Evolutionary conservation across 2,329 filamentous ascomycete species (phyloP).

Genomic region (Diaporthe batatas): DNA sequence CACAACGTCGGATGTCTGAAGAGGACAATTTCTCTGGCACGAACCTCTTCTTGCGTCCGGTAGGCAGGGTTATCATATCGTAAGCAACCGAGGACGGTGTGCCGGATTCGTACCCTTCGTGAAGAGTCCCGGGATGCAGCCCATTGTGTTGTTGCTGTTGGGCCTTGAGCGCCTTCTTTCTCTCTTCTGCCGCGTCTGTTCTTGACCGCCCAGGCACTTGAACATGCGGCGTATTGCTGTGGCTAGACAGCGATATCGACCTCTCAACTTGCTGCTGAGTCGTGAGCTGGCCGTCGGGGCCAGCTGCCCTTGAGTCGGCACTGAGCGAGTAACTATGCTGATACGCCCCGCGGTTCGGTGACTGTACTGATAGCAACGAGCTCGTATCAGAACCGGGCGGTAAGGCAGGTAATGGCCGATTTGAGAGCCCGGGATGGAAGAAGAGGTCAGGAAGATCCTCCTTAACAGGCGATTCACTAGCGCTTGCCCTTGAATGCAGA

Average conservation of each 20-base stretch:
- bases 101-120: conserved; percentile 70
- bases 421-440: conserved; percentile 86
- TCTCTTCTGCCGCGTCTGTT: conserved; percentile 87
- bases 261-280: conserved; percentile 69
- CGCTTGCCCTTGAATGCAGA: conserved; percentile 67
- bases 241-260: conserved; percentile 86
- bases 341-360: conserved; percentile 58
- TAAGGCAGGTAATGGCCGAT: conserved; percentile 73
- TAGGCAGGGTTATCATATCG: conserved; percentile 87
- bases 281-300: conserved; percentile 61
- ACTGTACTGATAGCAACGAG: conserved; percentile 63
- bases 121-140: conserved; percentile 63
- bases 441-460: conserved; percentile 91
- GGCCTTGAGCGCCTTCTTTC: conserved; percentile 62
- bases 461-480: conserved; percentile 74
- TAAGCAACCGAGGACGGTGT: conserved; percentile 72
- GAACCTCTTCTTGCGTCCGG: conserved; percentile 84
- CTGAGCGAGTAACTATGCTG: conserved; percentile 65
- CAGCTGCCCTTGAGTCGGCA: conserved; percentile 59
- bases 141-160: conserved; percentile 68
- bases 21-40: conserved; percentile 85
- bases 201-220: conserved; percentile 90
- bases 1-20: conserved; percentile 85
- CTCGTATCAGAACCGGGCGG: conserved; percentile 74
- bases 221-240: conserved; percentile 83